A percentile compares a stretch with the other conserved stretches of the same genome.
These are phyloP conservation scores for Xanthoconium stramineum DNA, from an alignment of 768 basidiomycete genomes.

Conservation along the genomic window DNA sequence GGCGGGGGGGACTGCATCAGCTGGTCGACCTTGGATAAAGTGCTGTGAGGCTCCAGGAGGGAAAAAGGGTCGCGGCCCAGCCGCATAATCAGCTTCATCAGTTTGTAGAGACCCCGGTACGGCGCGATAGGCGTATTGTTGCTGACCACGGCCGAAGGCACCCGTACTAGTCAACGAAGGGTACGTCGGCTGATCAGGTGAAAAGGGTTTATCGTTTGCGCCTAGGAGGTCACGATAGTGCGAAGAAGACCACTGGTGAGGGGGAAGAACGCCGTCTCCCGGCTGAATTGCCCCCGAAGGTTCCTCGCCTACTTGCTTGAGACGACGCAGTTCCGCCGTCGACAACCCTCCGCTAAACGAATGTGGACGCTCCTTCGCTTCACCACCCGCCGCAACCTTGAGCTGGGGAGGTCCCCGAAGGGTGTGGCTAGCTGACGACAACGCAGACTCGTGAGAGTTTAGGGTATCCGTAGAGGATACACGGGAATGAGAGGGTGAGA, in stretches of 20 bases:
- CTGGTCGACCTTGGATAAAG: conserved; percentile 53
- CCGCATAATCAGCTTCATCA: conserved; percentile 50
- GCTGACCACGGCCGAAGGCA: conserved; percentile 48
- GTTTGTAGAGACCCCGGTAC: conserved; percentile 29
- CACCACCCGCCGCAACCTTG: conserved; percentile 49
- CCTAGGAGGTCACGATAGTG: conserved; percentile 46
- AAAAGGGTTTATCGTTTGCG: conserved; percentile 40
- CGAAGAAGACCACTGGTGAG: conserved; percentile 50
- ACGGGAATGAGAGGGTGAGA: conserved; percentile 69
- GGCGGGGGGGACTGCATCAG: conserved; percentile 43
- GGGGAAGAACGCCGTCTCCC: conserved; percentile 37
- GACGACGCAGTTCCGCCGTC: conserved; percentile 66
- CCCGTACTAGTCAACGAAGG: conserved; percentile 60
- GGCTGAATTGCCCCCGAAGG: conserved; percentile 29
- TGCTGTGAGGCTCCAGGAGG: conserved; percentile 40
- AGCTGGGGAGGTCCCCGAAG: conserved; percentile 53
- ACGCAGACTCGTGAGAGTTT: conserved; percentile 52
- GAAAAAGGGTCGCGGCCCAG: conserved; percentile 56
- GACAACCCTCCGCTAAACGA: conserved; percentile 81
- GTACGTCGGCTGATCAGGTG: conserved; percentile 49
- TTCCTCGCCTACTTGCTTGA: conserved; percentile 64
- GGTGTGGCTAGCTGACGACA: conserved; percentile 53
- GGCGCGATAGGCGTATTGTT: conserved; percentile 50
- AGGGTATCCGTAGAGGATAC: conserved; percentile 81
- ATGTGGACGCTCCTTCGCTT: conserved; percentile 74